phyloP scores from a whole-genome alignment of 257 asterid species.

The Solanum chiquidenum region DNA sequence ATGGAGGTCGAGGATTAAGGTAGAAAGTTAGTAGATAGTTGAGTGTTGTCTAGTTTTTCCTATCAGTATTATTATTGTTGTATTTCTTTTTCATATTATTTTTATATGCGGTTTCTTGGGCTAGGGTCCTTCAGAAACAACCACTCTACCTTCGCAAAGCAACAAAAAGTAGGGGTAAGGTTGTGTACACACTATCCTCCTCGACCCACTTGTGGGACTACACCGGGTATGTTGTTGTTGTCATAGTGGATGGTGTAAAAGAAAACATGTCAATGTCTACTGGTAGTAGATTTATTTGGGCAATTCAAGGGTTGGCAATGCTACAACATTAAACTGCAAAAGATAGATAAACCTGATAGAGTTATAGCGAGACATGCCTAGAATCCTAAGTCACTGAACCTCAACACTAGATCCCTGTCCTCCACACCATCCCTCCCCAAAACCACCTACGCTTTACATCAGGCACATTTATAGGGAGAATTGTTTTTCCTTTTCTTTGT shows the following conservation, averaged over 20 bases:
- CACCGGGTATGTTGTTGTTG: background rate
- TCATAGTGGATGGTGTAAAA: background rate
- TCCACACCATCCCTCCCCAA: background rate
- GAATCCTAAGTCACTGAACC: background rate
- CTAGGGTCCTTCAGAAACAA: background rate
- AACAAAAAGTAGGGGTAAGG: background rate
- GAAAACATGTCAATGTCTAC: background rate
- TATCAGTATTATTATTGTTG: background rate
- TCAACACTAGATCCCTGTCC: background rate
- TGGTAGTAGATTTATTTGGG: background rate
- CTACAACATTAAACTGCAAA: background rate
- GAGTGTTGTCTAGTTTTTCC: background rate
- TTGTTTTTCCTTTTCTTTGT: background rate
- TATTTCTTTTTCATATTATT: background rate
- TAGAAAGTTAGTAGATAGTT: background rate
- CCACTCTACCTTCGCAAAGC: background rate
- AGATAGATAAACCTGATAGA: background rate
- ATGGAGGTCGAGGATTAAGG: background rate
- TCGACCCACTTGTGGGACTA: background rate
- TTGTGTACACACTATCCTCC: background rate
- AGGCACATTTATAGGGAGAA: background rate
- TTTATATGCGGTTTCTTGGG: background rate
- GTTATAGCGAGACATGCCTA: background rate
- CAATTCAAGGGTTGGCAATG: background rate
- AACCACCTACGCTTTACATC: background rate